These are phyloP conservation scores for Triangularia verruculosa DNA, from an alignment of 2,329 filamentous ascomycete genomes.

Conservation along the genomic window DNA sequence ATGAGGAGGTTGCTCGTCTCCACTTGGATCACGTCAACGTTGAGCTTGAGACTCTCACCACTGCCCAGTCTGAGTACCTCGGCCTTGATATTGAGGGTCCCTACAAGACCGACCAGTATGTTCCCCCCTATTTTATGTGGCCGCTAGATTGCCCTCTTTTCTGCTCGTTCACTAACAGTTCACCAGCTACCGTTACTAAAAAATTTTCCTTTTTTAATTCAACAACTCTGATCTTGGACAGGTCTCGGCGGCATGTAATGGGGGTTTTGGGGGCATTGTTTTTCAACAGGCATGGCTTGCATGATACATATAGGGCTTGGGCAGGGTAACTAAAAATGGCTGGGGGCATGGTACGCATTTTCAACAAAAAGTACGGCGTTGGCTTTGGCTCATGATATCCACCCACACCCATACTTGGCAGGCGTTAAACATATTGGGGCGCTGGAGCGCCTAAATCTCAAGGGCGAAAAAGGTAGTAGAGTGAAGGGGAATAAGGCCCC, in stretches of 20 bases:
- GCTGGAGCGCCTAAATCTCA: constrained; percentile 33
- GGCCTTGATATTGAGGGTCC: constrained; percentile 81
- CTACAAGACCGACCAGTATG: constrained; percentile 92
- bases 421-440: constrained; percentile 32
- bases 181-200: constrained; percentile 66
- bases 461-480: constrained; percentile 36
- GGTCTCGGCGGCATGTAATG: constrained; percentile 23
- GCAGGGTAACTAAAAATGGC: constrained; percentile 30
- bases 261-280: constrained; percentile 23
- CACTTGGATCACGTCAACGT: constrained; percentile 92
- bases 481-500: constrained; percentile 34
- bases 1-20: constrained; percentile 95
- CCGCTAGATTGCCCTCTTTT: background rate
- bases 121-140: constrained; percentile 22
- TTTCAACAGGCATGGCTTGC: constrained; percentile 33
- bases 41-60: constrained; percentile 82
- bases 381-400: constrained; percentile 35
- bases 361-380: constrained; percentile 38
- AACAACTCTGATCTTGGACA: constrained; percentile 24
- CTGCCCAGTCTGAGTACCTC: constrained; percentile 92
- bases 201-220: constrained; percentile 17
- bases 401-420: constrained; percentile 29
- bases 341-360: constrained; percentile 34
- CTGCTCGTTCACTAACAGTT: constrained; percentile 30
- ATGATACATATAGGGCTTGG: constrained; percentile 30